Evolutionary conservation across 805 yeast genomes (phyloP), one percentile per base, ranked within the genome.

Genomic region (Pichia sporocuriosa): DNA sequence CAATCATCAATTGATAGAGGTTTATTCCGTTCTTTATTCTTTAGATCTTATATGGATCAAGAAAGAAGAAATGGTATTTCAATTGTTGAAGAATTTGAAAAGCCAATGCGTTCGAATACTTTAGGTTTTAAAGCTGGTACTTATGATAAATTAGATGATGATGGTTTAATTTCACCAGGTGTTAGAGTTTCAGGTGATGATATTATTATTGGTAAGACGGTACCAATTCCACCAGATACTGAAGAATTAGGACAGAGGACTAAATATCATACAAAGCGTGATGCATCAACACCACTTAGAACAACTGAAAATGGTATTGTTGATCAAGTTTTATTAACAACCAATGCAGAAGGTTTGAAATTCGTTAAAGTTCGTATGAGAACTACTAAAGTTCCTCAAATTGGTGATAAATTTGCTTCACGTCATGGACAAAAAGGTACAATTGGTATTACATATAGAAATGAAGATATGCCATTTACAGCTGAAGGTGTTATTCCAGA

Each of bases 341-440:
- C 98, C 4, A 93, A 93, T 66, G 97, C 95, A 58, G 99, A 93
- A 65, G 99, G 99, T 49, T 76, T 95, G 65, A 86, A 89, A 59
- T 94, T 93, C 54, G 97, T 93, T 40, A 93, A 93, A 68, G 97
- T 93, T 36, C 80, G 99, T 69, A 93, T 94, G 87, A 85, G 99
- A 75, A 93, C 98, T 1, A 93, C 99, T 4, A 93, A 94, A 68
- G 75, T 90, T 35, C 99, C 99, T 11, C 99, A 93, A 68, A 90
- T 93, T 66, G 99, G 99, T 66, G 99, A 93, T 67, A 93, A 93
- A 68, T 93, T 93, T 68, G 97, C 99, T 6, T 90, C 97, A 32
- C 85, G 98, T 70, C 98, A 93, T 74, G 99, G 99, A 63, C 99
- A 93, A 68, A 93, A 93, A 71, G 99, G 99, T 82, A 93, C 98